phyloP scores from a whole-genome alignment of 1,284 basidiomycete genomes.

The Trametes sp. region DNA sequence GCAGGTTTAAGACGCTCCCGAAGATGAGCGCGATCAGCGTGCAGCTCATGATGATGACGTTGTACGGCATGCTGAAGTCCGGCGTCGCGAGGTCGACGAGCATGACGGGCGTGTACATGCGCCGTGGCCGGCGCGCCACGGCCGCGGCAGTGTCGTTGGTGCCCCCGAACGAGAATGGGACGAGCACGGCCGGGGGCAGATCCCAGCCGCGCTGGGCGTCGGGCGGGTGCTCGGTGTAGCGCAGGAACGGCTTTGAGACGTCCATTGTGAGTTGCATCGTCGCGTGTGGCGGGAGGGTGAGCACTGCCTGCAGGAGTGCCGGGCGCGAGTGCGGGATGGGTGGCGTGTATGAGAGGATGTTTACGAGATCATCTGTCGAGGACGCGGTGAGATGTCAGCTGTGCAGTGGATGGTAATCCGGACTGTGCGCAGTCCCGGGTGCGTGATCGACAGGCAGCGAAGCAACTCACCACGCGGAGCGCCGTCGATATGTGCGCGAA shows the following conservation, averaged over 20 bases:
- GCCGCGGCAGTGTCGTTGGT: conserved; percentile 13
- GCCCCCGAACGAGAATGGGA: conserved; percentile 48
- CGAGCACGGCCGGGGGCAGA: conserved; percentile 83
- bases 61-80: conserved; percentile 99
- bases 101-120: conserved; percentile 83
- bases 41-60: conserved; percentile 96
- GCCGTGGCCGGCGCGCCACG: conserved; percentile 32
- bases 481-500: conserved; percentile 54
- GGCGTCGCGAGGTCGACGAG: conserved; percentile 94
- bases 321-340: conserved; percentile 75
- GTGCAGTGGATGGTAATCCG: no score
- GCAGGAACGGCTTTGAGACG: conserved; percentile 86
- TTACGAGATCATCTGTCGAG: conserved; percentile 62
- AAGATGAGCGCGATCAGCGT: conserved; percentile 94
- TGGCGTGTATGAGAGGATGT: conserved; percentile 70
- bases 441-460: conserved; percentile 8
- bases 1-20: conserved; percentile 88
- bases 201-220: conserved; percentile 97
- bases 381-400: conserved; percentile 10
- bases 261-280: conserved; percentile 76
- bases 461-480: conserved; percentile 52
- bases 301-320: conserved; percentile 75
- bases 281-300: conserved; percentile 75
- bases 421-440: no score
- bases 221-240: conserved; percentile 95